Conservation (phyloP, 1,284 basidiomycete genomes). For the Moesziomyces antarcticus region DNA sequence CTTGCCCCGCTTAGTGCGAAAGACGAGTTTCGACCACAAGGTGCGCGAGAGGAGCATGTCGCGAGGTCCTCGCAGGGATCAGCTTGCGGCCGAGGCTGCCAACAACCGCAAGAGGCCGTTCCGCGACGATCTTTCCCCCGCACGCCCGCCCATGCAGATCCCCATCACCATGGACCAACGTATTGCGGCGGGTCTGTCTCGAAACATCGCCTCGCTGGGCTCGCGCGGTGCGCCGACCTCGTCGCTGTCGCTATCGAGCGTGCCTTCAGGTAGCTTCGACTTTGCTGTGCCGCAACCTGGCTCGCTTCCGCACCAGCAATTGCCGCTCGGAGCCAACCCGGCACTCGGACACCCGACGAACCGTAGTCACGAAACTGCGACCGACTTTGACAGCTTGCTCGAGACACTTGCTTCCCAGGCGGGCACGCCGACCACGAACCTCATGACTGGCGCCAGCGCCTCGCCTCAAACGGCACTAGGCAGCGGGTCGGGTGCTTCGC, state of each 20-base stretch:
- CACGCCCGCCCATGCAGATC: constrained; percentile 49
- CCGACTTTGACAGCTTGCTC: constrained; percentile 45
- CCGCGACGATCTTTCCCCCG: constrained; percentile 60
- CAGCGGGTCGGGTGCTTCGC: constrained; percentile 41
- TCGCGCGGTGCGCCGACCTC: constrained; percentile 24
- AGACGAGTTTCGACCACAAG: constrained; percentile 68
- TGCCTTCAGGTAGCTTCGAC: constrained; percentile 56
- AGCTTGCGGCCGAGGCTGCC: constrained; percentile 31
- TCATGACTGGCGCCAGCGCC: constrained; percentile 21
- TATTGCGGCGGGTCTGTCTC: constrained; percentile 64
- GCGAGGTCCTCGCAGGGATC: constrained; percentile 50
- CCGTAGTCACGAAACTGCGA: constrained; percentile 12
- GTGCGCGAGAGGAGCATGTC: constrained; percentile 63
- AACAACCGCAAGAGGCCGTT: constrained; percentile 62
- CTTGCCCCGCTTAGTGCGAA: constrained; percentile 64
- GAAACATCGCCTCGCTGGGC: constrained; percentile 54
- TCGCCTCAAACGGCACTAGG: constrained; percentile 37
- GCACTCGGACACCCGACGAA: neutral
- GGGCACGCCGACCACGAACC: constrained; percentile 26
- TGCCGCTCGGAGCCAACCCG: constrained; percentile 10
- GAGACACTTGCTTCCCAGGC: constrained; percentile 45
- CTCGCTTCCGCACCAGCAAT: constrained; percentile 18
- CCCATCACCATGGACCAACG: constrained; percentile 63
- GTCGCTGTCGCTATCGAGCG: constrained; percentile 41
- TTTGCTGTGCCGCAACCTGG: constrained; percentile 50